phyloP scores from a whole-genome alignment of 1,284 basidiomycete genomes.

The Gomphus bonarii region DNA sequence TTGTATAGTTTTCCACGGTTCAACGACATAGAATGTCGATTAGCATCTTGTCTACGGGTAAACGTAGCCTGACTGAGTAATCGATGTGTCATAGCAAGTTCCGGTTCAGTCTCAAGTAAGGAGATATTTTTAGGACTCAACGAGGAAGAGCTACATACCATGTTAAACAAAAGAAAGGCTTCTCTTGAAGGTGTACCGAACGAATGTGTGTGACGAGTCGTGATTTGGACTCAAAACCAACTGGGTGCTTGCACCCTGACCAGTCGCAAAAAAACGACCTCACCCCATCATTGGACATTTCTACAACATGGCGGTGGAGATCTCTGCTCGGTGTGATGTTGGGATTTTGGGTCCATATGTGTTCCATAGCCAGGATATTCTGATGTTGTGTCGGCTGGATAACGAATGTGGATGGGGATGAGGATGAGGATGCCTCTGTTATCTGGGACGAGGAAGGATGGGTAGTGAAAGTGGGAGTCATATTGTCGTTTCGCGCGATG shows the following conservation, averaged over 20 bases:
- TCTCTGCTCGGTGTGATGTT: conserved; percentile 4
- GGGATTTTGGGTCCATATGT: not conserved
- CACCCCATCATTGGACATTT: not conserved
- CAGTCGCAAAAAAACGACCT: conserved; percentile 8
- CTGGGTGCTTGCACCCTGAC: conserved; percentile 8
- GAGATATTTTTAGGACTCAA: not conserved
- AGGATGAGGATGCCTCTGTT: not conserved
- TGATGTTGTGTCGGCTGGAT: not conserved
- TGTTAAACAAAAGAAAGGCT: conserved; percentile 6
- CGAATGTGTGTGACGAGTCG: conserved; percentile 8
- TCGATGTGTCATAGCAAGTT: not conserved
- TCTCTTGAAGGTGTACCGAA: conserved; percentile 8
- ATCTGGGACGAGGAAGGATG: not conserved
- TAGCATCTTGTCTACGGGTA: conserved; percentile 10
- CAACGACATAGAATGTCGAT: conserved; percentile 4
- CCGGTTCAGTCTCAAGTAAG: not conserved
- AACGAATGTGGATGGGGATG: not conserved
- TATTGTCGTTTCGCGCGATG: not conserved
- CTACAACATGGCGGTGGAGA: not conserved
- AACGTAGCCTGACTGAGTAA: conserved; percentile 1
- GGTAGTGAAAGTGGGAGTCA: not conserved
- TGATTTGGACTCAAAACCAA: conserved; percentile 5
- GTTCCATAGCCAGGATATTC: not conserved
- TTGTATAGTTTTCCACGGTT: conserved; percentile 7
- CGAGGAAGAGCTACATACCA: not conserved